Evolutionary conservation across 2,329 filamentous ascomycete genomes (phyloP), one percentile per base, ranked within the genome.

Genomic region (Clarireedia monteithiana): DNA sequence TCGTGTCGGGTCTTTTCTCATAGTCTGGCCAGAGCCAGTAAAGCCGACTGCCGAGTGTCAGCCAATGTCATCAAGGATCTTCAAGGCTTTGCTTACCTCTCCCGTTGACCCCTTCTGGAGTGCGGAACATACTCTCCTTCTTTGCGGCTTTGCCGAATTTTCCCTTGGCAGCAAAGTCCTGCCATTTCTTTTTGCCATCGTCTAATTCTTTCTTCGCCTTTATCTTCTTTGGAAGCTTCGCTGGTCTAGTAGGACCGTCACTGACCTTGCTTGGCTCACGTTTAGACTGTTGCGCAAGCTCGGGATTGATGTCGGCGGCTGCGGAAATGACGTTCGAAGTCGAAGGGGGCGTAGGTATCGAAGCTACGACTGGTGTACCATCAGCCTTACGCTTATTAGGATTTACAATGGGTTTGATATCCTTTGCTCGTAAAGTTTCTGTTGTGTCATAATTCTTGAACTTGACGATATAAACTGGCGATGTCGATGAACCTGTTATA

Each of bases 121-220:
- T 96, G 48, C 91, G 85, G 71, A 96, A 96, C 91, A 96, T 96
- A 77, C 90, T 95, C 49, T 96, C 89, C 74, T 96, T 96, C 75
- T 92, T 92, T 24, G 70, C 71, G 44, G 74, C 63, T 70, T 86
- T 86, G 62, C 77, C 82, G 61, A 83, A 76, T 68, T 89, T 91
- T 48, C 79, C 81, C 71, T 95, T 96, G 67, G 80, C 78, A 62
- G 84, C 88, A 71, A 96, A 99, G 61, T 95, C 89, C 69, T 96
- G 88, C 94, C 94, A 99, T 69, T 94, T 96, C 67, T 75, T 88
- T 77, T 96, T 95, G 67, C 88, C 86, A 60, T 85, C 88, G 74
- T 97, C 92, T 24, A 97, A 79, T 69, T 95, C 89, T 71, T 91
- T 94, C 59, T 86, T 94, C 50, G 91, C 89, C 73, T 91, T 94